These are phyloP conservation scores for Alternaria solani DNA, from an alignment of 2,329 filamentous ascomycete genomes.

Conservation along the genomic window DNA sequence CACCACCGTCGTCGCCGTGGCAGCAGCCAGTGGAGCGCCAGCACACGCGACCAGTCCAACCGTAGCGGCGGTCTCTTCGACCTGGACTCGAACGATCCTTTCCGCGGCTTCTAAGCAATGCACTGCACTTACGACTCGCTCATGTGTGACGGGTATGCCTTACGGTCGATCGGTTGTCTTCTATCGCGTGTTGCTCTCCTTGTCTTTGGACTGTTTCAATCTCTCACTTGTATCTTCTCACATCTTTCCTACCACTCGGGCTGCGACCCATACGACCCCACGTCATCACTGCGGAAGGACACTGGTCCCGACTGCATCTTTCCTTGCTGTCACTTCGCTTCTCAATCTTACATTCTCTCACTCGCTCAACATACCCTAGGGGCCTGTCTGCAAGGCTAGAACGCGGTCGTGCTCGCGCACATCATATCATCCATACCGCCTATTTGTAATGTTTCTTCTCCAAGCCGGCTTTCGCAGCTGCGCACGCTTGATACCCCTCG, in stretches of 20 bases:
- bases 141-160: slow-evolving; percentile 20
- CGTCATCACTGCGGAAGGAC: slow-evolving; percentile 7
- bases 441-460: slow-evolving; percentile 23
- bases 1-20: slow-evolving; percentile 40
- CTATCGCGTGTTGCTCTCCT: slow-evolving; percentile 9
- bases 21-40: slow-evolving; percentile 50
- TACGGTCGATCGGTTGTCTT: slow-evolving; percentile 14
- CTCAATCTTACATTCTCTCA: not conserved
- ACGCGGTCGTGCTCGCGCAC: slow-evolving; percentile 25
- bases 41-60: slow-evolving; percentile 40
- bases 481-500: slow-evolving; percentile 24
- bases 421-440: slow-evolving; percentile 15
- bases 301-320: slow-evolving; percentile 4
- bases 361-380: slow-evolving; percentile 14
- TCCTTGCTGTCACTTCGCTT: slow-evolving; percentile 3
- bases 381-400: slow-evolving; percentile 22
- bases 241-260: slow-evolving; percentile 5
- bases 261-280: slow-evolving; percentile 11
- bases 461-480: slow-evolving; percentile 10
- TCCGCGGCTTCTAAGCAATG: slow-evolving; percentile 45
- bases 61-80: slow-evolving; percentile 43
- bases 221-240: not conserved
- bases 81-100: slow-evolving; percentile 46
- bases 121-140: slow-evolving; percentile 14
- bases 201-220: slow-evolving; percentile 4